Evolutionary conservation across 176 grass and related monocot genomes (phyloP).

Genomic region (Sorghum bicolor): DNA sequence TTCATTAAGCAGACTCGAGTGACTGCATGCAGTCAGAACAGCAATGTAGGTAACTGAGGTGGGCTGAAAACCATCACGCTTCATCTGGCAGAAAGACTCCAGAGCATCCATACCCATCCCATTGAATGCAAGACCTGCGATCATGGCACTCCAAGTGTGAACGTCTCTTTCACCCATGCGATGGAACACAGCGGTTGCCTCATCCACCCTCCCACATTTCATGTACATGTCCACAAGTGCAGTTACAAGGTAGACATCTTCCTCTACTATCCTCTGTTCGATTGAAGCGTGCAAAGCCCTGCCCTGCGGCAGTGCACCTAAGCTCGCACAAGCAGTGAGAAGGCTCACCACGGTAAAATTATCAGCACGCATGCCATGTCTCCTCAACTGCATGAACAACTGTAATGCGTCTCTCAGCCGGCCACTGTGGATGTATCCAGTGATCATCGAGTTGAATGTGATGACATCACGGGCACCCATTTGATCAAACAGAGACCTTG

Average conservation of each 20-base stretch:
- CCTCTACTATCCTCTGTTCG: constrained; percentile 48
- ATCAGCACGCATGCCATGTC: constrained; percentile 30
- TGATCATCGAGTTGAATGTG: constrained; percentile 76
- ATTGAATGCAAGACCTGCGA: constrained; percentile 60
- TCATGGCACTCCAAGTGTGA: constrained; percentile 59
- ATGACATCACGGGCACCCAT: constrained; percentile 51
- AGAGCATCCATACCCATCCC: constrained; percentile 61
- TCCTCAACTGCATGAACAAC: constrained; percentile 46
- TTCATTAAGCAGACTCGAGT: constrained; percentile 52
- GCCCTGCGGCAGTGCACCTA: constrained; percentile 65
- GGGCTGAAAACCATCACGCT: constrained; percentile 39
- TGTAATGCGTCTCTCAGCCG: constrained; percentile 51
- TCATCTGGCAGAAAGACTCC: constrained; percentile 64
- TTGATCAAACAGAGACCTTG: constrained; percentile 53
- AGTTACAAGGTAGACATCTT: constrained; percentile 59
- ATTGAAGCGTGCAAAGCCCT: constrained; percentile 57
- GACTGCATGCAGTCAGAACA: constrained; percentile 72
- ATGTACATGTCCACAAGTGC: constrained; percentile 78
- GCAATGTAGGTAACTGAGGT: constrained; percentile 58
- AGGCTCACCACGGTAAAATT: constrained; percentile 66
- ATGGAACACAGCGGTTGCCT: constrained; percentile 45
- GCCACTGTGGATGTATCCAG: constrained; percentile 60
- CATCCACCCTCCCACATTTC: constrained; percentile 66
- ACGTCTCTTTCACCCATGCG: constrained; percentile 49
- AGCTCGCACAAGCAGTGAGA: constrained; percentile 68